These are phyloP conservation scores for Beauveria scarabaeidicola DNA, from an alignment of 2,329 filamentous ascomycete species.

Conservation along the genomic window DNA sequence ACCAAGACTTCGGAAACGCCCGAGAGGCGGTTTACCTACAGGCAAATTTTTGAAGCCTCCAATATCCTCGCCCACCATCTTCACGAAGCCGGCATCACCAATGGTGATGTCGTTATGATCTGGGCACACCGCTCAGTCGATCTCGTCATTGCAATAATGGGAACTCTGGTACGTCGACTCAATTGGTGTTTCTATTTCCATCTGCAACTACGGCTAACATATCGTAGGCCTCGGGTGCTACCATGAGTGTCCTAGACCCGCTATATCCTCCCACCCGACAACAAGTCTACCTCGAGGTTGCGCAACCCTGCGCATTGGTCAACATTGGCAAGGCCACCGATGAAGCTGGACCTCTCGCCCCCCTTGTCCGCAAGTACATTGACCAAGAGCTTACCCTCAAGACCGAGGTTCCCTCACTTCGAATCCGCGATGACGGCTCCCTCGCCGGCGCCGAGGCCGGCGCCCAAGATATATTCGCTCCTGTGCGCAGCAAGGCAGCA, in stretches of 20 bases:
- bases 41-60: constrained; percentile 76
- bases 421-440: constrained; percentile 60
- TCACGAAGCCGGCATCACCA: constrained; percentile 59
- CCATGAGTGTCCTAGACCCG: too few relatives aligned
- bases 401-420: constrained; percentile 65
- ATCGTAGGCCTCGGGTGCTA: too few relatives aligned
- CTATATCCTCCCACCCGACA: too few relatives aligned
- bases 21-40: constrained; percentile 47
- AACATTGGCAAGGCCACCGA: constrained; percentile 63
- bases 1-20: constrained; percentile 28
- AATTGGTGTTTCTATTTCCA: background rate
- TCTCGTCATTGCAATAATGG: constrained; percentile 65
- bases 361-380: constrained; percentile 53
- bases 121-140: constrained; percentile 75
- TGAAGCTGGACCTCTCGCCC: constrained; percentile 43
- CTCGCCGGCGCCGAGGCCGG: constrained; percentile 55
- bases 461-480: constrained; percentile 31
- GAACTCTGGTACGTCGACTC: constrained; percentile 35
- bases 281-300: constrained; percentile 65
- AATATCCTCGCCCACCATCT: constrained; percentile 76
- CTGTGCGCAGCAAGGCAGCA: constrained; percentile 32
- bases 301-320: constrained; percentile 58
- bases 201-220: background rate
- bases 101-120: constrained; percentile 89
- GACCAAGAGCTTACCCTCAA: constrained; percentile 63